Percentiles rank a stretch among this genome's conserved stretches.
phyloP scores from a whole-genome alignment of 2,329 filamentous ascomycete species.

The Verticillium isaacii region DNA sequence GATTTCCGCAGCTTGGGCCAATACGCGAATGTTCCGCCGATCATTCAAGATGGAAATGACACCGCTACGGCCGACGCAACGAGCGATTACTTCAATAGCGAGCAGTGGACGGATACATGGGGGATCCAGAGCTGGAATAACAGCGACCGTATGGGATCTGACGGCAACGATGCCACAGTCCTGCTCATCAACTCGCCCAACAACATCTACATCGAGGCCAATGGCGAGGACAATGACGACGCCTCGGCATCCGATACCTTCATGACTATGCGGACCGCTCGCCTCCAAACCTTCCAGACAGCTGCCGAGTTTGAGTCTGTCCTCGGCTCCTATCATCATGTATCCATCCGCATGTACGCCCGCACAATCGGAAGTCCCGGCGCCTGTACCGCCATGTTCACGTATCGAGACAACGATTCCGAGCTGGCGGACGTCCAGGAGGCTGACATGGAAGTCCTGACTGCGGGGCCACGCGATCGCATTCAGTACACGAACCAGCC shows the following conservation, averaged over 20 bases:
- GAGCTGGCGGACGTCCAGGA: conserved; percentile 37
- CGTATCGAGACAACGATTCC: conserved; percentile 35
- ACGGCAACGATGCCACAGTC: conserved; percentile 21
- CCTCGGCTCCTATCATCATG: conserved; percentile 27
- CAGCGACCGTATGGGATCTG: conserved; percentile 10
- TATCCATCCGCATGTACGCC: conserved; percentile 46
- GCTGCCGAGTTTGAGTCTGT: conserved; percentile 42
- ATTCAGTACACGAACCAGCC: conserved; percentile 60
- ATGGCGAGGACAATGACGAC: conserved; percentile 21
- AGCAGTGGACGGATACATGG: conserved; percentile 32
- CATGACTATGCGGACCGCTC: conserved; percentile 42
- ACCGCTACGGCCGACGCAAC: conserved; percentile 24
- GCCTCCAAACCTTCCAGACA: conserved; percentile 38
- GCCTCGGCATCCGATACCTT: conserved; percentile 32
- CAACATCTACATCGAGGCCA: conserved; percentile 42
- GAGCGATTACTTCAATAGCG: conserved; percentile 32
- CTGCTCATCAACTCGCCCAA: conserved; percentile 35
- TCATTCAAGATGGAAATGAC: conserved; percentile 20
- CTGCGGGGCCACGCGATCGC: conserved; percentile 34
- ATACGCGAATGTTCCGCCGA: conserved; percentile 30
- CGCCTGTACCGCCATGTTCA: conserved; percentile 49
- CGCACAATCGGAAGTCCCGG: conserved; percentile 42
- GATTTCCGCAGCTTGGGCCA: conserved; percentile 40
- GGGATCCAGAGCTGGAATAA: conserved; percentile 36
- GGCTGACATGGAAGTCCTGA: conserved; percentile 49